phyloP scores from a whole-genome alignment of 352 stramenopile species.

The Pythium rhizo-oryzae region DNA sequence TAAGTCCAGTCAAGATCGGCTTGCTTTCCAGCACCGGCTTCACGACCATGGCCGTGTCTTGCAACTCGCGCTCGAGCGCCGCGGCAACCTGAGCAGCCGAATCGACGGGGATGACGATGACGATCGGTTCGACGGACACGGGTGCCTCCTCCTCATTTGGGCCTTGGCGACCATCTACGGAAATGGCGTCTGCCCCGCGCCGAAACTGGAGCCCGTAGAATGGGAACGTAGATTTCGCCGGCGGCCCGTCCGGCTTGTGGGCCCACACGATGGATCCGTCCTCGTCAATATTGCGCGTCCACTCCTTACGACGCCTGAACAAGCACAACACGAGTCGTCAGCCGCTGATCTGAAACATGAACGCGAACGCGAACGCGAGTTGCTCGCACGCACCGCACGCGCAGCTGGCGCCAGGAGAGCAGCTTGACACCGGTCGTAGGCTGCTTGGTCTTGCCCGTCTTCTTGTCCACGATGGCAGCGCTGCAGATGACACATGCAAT shows the following conservation, averaged over 20 bases:
- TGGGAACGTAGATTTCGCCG: background rate
- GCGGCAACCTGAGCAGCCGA: slow-evolving; percentile 9
- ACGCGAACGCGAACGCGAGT: background rate
- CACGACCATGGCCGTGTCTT: background rate
- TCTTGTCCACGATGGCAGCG: slow-evolving; percentile 3
- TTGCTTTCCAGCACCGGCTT: background rate
- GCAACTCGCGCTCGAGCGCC: slow-evolving; percentile 14
- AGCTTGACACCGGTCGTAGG: background rate
- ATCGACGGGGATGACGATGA: slow-evolving; percentile 25
- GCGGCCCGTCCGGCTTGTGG: background rate
- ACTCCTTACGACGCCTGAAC: slow-evolving; percentile 22
- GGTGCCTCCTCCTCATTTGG: background rate
- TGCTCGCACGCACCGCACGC: slow-evolving; percentile 15
- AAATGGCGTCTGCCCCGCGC: background rate
- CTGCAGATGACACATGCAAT: slow-evolving; percentile 28
- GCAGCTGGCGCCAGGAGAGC: slow-evolving; percentile 21
- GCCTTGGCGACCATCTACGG: background rate
- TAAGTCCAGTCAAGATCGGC: slow-evolving; percentile 6
- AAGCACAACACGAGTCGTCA: background rate
- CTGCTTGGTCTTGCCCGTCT: slow-evolving; percentile 10
- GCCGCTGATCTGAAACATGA: too few relatives aligned
- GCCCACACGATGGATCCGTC: slow-evolving; percentile 19
- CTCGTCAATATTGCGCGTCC: slow-evolving; percentile 10
- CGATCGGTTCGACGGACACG: slow-evolving; percentile 6
- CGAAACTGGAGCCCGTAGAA: slow-evolving; percentile 15